phyloP scores from a whole-genome alignment of 805 yeast species.

The Schizosaccharomyces octosporus region DNA sequence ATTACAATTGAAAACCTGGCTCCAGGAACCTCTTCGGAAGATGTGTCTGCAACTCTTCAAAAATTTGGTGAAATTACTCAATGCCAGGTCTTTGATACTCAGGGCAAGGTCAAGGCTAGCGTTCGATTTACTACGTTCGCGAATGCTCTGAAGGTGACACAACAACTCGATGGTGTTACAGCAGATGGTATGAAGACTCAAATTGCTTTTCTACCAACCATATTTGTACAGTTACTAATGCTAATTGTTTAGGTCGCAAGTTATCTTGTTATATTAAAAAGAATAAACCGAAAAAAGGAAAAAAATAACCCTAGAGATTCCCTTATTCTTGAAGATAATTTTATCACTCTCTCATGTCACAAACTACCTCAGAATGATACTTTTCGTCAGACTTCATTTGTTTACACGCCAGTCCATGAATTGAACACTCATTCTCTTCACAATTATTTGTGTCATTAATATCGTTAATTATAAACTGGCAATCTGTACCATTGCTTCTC shows the following conservation, averaged over 20 bases:
- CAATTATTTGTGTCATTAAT: too few relatives aligned
- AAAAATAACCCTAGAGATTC: background rate
- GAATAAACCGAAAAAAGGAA: background rate
- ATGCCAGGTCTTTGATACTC: background rate
- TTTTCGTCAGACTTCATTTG: too few relatives aligned
- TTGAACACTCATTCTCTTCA: too few relatives aligned
- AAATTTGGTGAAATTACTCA: background rate
- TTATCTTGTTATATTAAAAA: background rate
- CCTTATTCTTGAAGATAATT: background rate
- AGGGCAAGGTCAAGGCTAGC: background rate
- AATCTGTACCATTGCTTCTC: too few relatives aligned
- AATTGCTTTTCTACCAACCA: too few relatives aligned
- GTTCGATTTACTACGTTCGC: background rate
- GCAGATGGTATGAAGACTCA: background rate
- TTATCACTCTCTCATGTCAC: background rate
- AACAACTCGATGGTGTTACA: background rate
- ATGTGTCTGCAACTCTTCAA: background rate
- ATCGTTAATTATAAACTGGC: too few relatives aligned
- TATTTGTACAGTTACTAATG: too few relatives aligned
- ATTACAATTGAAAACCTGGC: background rate
- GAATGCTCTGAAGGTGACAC: background rate
- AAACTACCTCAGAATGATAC: background rate
- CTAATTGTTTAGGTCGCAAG: background rate
- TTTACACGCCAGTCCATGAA: too few relatives aligned
- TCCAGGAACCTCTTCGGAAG: conserved; percentile 1